Base-by-base conservation (phyloP, 2,329 filamentous ascomycete species). In the Ophiocordyceps camponoti-leonardi region DNA sequence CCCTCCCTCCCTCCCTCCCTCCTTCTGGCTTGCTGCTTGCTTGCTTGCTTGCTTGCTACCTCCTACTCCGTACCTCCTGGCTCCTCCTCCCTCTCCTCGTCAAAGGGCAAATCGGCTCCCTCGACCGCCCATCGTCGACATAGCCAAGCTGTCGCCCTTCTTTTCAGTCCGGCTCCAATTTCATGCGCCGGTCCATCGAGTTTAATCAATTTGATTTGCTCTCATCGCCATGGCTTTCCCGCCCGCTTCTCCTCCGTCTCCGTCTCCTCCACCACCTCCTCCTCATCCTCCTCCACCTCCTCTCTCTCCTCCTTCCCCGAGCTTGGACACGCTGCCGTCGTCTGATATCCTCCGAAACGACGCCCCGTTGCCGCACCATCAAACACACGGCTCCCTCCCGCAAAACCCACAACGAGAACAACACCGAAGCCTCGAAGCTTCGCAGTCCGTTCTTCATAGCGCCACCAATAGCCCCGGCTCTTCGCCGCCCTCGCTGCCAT, bases 261-360 rank as follows among this genome's bases (percentile, higher is more conserved):
- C 39, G 23, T 6, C 39, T 41, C 39, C 39, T 41, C 28, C 28
- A 6, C n/a, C 42, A 8, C 18, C 42, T 43, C 42, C 18, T 14
- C 12, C 26, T 43, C 42, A n/a, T n/a, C 26, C n/a, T 33, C 11
- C 18, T 22, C 12, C 16, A 13, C 13, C 18, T 30, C 12, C 42
- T 37, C 10, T 26, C 16, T 26, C 42, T 33, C 42, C 35, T 37
- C 35, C 35, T 39, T n/a, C 13, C 31, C 31, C 31, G 16, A 39
- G 35, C 35, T 39, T 19, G 31, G 31, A 33, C 31, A 16, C 35
- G 16, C 35, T n/a, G 16, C n/a, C 16, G 4, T 64, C 62, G 56
- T 59, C 60, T 57, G 56, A 60, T 56, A 49, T 56, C 46, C 42
- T 46, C 50, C 46, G 48, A 46, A 22, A 45, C 46, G 45, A 39